phyloP scores from a whole-genome alignment of 1,139 yeast species.

The Suhomyces choctaworum region DNA sequence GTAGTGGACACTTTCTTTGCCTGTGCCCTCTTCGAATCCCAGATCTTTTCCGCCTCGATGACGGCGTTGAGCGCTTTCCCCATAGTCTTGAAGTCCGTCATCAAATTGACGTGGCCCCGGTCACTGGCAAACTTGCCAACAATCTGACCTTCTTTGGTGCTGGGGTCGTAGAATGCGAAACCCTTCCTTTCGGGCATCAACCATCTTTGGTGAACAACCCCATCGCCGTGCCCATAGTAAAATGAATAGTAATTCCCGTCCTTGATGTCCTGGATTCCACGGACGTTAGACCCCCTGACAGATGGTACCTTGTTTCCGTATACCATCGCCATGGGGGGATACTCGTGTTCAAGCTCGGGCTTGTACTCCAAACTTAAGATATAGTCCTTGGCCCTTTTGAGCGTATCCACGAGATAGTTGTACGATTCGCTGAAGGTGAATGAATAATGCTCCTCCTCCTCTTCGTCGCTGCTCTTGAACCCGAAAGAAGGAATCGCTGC shows the following conservation, averaged over 20 bases:
- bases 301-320: conserved; percentile 84
- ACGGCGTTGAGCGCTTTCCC: conserved; percentile 70
- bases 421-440: conserved; percentile 61
- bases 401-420: conserved; percentile 61
- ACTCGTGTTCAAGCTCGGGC: conserved; percentile 43
- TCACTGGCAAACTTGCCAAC: conserved; percentile 67
- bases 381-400: conserved; percentile 60
- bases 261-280: conserved; percentile 58
- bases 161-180: conserved; percentile 43
- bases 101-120: conserved; percentile 75
- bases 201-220: conserved; percentile 84
- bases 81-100: conserved; percentile 72
- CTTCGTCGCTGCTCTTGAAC: conserved; percentile 7
- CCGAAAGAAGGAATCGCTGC: conserved; percentile 4
- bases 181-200: conserved; percentile 76
- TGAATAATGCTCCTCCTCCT: conserved; percentile 16
- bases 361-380: conserved; percentile 57
- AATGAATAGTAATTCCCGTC: conserved; percentile 75
- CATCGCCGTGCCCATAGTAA: conserved; percentile 89
- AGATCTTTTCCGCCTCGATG: conserved; percentile 49
- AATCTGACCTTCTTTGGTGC: conserved; percentile 46
- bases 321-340: conserved; percentile 83
- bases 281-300: conserved; percentile 73
- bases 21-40: conserved; percentile 23
- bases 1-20: neutral